Evolutionary conservation across 257 asterid species (phyloP), one percentile per base, ranked within the genome.

Genomic region (Verbascum thapsus): DNA sequence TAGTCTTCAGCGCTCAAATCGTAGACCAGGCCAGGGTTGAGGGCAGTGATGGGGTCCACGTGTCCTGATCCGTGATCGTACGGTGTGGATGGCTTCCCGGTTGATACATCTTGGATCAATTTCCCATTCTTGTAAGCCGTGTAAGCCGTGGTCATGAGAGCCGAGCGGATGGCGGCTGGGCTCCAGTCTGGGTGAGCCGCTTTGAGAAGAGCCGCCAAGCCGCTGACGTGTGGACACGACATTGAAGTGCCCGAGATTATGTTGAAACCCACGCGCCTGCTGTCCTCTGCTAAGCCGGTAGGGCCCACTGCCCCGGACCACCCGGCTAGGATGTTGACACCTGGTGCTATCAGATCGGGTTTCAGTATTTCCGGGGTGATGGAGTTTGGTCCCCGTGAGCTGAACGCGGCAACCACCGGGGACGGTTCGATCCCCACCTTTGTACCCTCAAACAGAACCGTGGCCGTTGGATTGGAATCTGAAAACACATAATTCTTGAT

Each of bases 201-300:
- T 42, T 83, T 88, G 0, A 88, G 66, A 49, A 85, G 41, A 17
- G 90, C 96, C 13, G 95, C 96, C 47, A 88, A 47, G 80, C 96
- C 96, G 61, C 96, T 88, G 30, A 83, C 82, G 72, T 88, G 96
- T 0, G 96, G 96, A 47, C 96, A 88, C 13, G 96, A 83, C 96
- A 88, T 88, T 0, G 96, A 88, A 0, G 95, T 88, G 16, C 96
- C 96, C 1, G 91, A 88, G 13, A 85, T 73, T 15, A 88, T 85
- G 83, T 88, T 88, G 80, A 78, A 88, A 22, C 54, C 79, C 3
- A 83, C 91, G 9, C 88, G 91, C 32, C 96, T 56, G 1, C 0
- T 2, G 78, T 88, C 96, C 68, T 76, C 91, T 0, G 80, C 39
- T 20, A 85, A 39, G 7, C 89, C 95, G 0, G 86, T 83, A 19